Evolutionary conservation across 2,329 filamentous ascomycete species (phyloP).

Genomic region (Colletotrichum abscissum): DNA sequence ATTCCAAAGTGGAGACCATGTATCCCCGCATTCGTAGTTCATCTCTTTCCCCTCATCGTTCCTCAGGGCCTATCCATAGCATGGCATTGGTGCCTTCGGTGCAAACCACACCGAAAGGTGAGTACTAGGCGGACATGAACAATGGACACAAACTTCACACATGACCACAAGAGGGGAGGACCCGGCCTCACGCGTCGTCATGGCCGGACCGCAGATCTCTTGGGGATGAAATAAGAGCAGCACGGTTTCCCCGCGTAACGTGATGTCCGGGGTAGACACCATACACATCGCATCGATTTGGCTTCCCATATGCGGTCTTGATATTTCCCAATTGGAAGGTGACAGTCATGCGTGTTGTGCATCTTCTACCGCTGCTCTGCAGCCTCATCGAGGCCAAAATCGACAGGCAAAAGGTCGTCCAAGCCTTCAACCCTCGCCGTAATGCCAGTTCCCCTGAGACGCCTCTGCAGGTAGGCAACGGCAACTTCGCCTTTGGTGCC

Average conservation of each 20-base stretch:
- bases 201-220: conserved; percentile 2
- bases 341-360: conserved; percentile 8
- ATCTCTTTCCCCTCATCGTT: conserved; percentile 23
- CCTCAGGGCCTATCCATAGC: neutral
- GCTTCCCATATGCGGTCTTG: no score
- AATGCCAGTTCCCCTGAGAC: conserved; percentile 61
- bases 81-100: conserved; percentile 8
- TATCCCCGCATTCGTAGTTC: conserved; percentile 23
- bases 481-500: conserved; percentile 60
- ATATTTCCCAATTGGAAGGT: neutral
- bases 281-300: no score
- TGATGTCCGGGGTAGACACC: neutral
- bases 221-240: neutral
- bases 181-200: neutral
- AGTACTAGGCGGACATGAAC: neutral
- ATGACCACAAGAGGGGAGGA: neutral
- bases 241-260: neutral
- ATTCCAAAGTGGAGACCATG: conserved; percentile 29
- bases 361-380: conserved; percentile 32
- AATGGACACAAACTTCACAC: neutral
- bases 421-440: conserved; percentile 58
- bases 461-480: conserved; percentile 62
- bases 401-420: conserved; percentile 47
- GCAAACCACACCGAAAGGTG: conserved; percentile 18
- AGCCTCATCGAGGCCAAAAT: conserved; percentile 40